Percentiles rank a stretch among this genome's conserved stretches.
These are phyloP conservation scores for Notholithocarpus densiflorus DNA, from an alignment of 306 rosid species.

Conservation along the genomic window DNA sequence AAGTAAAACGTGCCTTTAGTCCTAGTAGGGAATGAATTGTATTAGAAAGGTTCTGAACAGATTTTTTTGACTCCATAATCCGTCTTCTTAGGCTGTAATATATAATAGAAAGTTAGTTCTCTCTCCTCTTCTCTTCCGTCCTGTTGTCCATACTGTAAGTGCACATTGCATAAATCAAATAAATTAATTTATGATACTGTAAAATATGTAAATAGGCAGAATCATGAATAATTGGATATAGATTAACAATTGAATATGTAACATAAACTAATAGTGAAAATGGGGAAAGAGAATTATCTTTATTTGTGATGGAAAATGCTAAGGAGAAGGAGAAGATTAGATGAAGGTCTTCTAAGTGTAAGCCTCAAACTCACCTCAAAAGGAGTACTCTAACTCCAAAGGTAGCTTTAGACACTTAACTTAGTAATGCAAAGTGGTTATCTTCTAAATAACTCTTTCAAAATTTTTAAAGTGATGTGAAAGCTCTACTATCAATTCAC, in stretches of 20 bases:
- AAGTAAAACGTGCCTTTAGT: slow-evolving; percentile 31
- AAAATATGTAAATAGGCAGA: background rate
- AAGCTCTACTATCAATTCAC: background rate
- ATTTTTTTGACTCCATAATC: slow-evolving; percentile 30
- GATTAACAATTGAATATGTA: no score
- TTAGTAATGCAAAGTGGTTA: background rate
- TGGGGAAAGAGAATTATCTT: no score
- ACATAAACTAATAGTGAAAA: no score
- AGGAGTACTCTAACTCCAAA: no score
- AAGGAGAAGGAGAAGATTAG: no score
- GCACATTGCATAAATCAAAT: background rate
- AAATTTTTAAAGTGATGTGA: background rate
- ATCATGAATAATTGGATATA: background rate
- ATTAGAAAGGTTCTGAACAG: slow-evolving; percentile 27
- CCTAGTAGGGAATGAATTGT: slow-evolving; percentile 36
- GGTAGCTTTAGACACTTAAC: no score
- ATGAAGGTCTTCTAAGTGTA: no score
- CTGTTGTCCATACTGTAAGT: background rate
- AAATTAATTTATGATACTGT: background rate
- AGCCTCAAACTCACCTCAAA: no score
- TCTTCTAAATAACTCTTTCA: background rate
- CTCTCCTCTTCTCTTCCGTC: background rate
- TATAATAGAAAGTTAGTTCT: background rate
- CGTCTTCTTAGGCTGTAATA: slow-evolving; percentile 2
- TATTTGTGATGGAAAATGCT: no score